Base-by-base conservation (phyloP, 2,329 filamentous ascomycete genomes). In the Alternaria sp. region DNA sequence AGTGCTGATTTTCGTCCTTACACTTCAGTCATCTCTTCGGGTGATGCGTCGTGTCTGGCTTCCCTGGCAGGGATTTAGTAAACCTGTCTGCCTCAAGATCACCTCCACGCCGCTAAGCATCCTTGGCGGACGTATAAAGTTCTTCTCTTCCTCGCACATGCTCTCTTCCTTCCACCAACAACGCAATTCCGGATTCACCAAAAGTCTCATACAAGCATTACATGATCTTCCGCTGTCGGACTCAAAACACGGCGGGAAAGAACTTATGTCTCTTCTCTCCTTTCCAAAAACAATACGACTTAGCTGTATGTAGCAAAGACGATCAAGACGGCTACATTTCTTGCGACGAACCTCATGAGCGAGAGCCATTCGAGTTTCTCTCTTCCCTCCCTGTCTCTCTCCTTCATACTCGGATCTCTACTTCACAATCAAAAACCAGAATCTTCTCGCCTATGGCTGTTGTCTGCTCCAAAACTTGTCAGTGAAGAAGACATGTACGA, bases 161-260 rank as follows among this genome's bases (percentile, higher is more conserved):
- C 36, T 17, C n/a, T 40, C 9, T 40, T 40, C 2, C n/a, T 40
- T 17, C 36, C 36, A n/a, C 15, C 15, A 40, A 40, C 15, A 11
- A 40, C 9, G 1, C 36, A 0, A 10, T 17, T 11, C 4, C 3
- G 9, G 3, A 3, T 40, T 2, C 2, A 40, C 36, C 36, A 40
- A 17, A 40, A 40, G 0, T 13, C 5, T 0, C 2, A 1, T 30
- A 6, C 5, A 0, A 40, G 1, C 15, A n/a, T 1, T 3, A 10
- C 7, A 40, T 40, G 36, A n/a, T 40, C 36, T 40, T 40, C 36
- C 0, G 36, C 9, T 40, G 36, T 40, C 9, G 15, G 36, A 40
- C 36, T 40, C 15, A 17, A 40, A 21, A n/a, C n/a, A n/a, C n/a
- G n/a, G n/a, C n/a, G n/a, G n/a, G n/a, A n/a, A n/a, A n/a, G n/a